Percentiles rank a stretch among this genome's conserved stretches.
phyloP scores from a whole-genome alignment of 2,329 filamentous ascomycete genomes.

The Xylaria sp. region DNA sequence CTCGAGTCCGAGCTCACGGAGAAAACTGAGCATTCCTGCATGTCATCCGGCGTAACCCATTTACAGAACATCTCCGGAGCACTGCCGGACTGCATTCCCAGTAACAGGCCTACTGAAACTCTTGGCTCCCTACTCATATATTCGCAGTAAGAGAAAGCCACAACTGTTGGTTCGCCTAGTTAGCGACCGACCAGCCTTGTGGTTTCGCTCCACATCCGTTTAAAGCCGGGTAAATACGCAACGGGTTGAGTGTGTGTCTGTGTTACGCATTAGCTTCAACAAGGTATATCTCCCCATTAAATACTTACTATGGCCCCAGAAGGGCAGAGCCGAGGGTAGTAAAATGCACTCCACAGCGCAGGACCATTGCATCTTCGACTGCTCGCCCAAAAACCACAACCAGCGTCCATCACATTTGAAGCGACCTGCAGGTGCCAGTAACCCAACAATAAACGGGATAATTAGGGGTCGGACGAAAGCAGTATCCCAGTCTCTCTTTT shows the following conservation, averaged over 20 bases:
- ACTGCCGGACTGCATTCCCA: slow-evolving; percentile 10
- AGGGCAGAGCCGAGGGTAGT: slow-evolving; percentile 5
- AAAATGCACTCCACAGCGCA: slow-evolving; percentile 29
- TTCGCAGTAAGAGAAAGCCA: background rate
- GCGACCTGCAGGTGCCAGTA: slow-evolving; percentile 17
- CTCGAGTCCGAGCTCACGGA: slow-evolving; percentile 11
- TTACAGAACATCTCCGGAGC: slow-evolving; percentile 15
- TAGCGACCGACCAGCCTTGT: slow-evolving; percentile 11
- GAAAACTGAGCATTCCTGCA: slow-evolving; percentile 13
- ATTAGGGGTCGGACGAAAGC: slow-evolving; percentile 14
- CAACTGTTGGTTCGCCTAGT: slow-evolving; percentile 5
- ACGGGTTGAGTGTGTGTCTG: slow-evolving; percentile 21
- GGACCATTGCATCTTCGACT: slow-evolving; percentile 9
- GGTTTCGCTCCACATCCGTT: slow-evolving; percentile 24
- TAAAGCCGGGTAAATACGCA: slow-evolving; percentile 35
- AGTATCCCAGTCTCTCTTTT: slow-evolving; percentile 4
- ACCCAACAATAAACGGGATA: slow-evolving; percentile 12
- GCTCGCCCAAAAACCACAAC: slow-evolving; percentile 6
- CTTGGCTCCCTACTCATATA: slow-evolving; percentile 13
- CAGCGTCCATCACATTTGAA: slow-evolving; percentile 16
- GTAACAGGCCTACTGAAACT: slow-evolving; percentile 22
- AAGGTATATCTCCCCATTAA: background rate
- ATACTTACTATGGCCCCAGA: background rate
- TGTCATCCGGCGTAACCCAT: slow-evolving; percentile 5
- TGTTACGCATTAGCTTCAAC: slow-evolving; percentile 16